Conservation (phyloP, 345 rosid genomes). For the Ceriops tagal region DNA sequence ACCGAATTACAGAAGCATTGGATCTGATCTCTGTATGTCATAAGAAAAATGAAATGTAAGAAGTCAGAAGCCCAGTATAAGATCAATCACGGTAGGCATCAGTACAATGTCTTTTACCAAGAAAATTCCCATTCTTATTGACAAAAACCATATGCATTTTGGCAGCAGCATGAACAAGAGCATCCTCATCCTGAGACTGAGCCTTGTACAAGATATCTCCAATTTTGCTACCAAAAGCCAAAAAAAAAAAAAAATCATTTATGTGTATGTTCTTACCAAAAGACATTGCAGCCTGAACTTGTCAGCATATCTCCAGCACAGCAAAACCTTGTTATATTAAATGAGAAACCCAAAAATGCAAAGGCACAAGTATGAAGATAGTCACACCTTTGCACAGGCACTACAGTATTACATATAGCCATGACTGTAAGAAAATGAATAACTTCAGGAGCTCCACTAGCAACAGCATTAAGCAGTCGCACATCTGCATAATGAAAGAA, state of each 20-base stretch:
- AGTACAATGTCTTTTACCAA: constrained; percentile 49
- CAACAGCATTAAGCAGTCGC: constrained; percentile 62
- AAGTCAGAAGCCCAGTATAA: constrained; percentile 8
- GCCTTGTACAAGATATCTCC: constrained; percentile 81
- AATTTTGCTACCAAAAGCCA: constrained; percentile 56
- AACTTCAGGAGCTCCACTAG: constrained; percentile 76
- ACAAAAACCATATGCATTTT: constrained; percentile 74
- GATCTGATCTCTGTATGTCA: constrained; percentile 65
- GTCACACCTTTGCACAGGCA: constrained; percentile 73
- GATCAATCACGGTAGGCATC: constrained; percentile 19
- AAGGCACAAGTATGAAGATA: neutral
- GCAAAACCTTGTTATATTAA: neutral
- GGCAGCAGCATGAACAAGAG: constrained; percentile 94
- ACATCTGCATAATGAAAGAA: constrained; percentile 42
- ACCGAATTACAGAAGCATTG: constrained; percentile 51
- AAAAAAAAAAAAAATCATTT: constrained; percentile 8
- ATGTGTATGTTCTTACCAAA: neutral
- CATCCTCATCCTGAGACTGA: constrained; percentile 98
- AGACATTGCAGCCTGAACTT: constrained; percentile 1
- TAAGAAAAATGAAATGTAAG: constrained; percentile 18
- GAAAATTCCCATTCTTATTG: constrained; percentile 60
- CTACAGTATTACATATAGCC: constrained; percentile 94
- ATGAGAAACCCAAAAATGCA: neutral
- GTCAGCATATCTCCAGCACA: neutral
- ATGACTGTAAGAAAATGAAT: constrained; percentile 79